Evolutionary conservation across 2,329 filamentous ascomycete genomes (phyloP).

Genomic region (Daldinia sp.): DNA sequence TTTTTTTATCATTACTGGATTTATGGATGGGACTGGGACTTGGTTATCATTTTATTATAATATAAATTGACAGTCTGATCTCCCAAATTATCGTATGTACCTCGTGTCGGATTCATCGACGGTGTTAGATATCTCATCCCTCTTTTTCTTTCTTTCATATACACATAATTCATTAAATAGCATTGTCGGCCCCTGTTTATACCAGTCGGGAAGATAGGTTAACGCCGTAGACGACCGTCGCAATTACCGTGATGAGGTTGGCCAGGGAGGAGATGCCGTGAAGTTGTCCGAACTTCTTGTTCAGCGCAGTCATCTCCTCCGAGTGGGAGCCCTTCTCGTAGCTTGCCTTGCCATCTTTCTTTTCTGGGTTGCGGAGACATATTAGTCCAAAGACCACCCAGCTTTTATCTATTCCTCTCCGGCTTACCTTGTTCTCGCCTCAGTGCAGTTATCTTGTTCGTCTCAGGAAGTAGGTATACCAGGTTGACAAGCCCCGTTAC

Average conservation of each 20-base stretch:
- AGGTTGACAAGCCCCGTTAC: constrained; percentile 76
- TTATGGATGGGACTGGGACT: constrained; percentile 3
- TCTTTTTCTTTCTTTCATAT: constrained; percentile 11
- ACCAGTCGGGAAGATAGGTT: constrained; percentile 71
- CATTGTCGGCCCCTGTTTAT: constrained; percentile 41
- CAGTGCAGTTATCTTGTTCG: constrained; percentile 76
- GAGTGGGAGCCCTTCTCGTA: constrained; percentile 82
- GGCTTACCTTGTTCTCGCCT: constrained; percentile 79
- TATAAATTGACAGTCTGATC: constrained; percentile 29
- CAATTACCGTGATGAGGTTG: constrained; percentile 75
- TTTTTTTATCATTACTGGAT: no score
- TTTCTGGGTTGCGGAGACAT: constrained; percentile 61
- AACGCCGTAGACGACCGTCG: constrained; percentile 79
- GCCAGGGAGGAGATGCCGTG: constrained; percentile 84
- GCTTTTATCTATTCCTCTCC: background rate
- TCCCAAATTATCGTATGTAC: background rate
- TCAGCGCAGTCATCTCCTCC: constrained; percentile 81
- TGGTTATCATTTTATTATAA: constrained; percentile 2
- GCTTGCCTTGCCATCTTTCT: constrained; percentile 86
- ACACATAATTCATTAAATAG: constrained; percentile 22
- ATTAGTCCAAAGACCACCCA: constrained; percentile 28
- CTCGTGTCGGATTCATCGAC: constrained; percentile 6
- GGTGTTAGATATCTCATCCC: background rate
- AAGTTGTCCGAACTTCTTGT: constrained; percentile 78
- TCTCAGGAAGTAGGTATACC: constrained; percentile 75